phyloP scores from a whole-genome alignment of 2,329 filamentous ascomycete genomes.

The Epichloe brachyelytri region DNA sequence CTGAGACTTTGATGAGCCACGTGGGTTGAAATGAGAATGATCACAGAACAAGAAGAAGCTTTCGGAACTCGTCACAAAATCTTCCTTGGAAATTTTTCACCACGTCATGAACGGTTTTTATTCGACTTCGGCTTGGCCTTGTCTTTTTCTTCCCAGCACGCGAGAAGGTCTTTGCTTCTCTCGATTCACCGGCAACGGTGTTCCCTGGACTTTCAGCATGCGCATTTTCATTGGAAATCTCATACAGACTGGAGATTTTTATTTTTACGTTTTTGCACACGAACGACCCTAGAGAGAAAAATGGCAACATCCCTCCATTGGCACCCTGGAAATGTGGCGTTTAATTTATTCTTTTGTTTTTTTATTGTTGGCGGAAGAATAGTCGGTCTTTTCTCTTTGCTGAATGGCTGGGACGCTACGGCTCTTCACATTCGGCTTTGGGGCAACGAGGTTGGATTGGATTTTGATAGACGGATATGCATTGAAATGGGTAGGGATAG shows the following conservation, averaged over 20 bases:
- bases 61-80: no score
- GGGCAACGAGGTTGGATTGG: no score
- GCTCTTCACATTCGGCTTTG: no score
- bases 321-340: not conserved
- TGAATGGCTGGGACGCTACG: no score
- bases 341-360: no score
- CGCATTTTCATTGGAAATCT: not conserved
- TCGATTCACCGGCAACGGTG: not conserved
- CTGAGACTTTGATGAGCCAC: not conserved
- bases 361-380: no score
- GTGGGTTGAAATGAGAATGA: not conserved
- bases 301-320: not conserved
- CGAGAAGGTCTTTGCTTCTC: not conserved
- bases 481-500: no score
- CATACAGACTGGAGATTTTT: not conserved
- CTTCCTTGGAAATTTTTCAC: no score
- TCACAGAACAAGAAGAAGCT: not conserved
- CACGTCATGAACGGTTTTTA: no score
- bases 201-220: constrained; percentile 1
- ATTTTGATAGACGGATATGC: no score
- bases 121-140: not conserved
- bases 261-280: not conserved
- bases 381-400: no score
- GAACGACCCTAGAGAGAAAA: not conserved
- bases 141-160: not conserved